phyloP scores from a whole-genome alignment of 805 yeast genomes.

The Pichia gijzeniarum region DNA sequence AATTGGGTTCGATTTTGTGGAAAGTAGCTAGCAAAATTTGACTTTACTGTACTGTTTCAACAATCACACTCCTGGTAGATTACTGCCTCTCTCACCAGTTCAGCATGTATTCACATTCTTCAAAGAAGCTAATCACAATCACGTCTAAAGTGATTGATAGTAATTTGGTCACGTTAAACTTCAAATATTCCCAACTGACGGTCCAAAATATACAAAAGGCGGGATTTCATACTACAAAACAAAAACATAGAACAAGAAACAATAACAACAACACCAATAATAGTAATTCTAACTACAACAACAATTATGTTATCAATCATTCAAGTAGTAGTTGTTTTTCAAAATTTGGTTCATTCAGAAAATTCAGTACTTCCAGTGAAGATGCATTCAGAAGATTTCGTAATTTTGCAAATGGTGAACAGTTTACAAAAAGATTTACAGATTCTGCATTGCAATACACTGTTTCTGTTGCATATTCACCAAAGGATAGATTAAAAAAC shows the following conservation, averaged over 20 bases:
- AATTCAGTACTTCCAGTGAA: constrained; percentile 10
- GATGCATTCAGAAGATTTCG: constrained; percentile 23
- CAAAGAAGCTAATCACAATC: constrained; percentile 3
- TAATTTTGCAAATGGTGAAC: constrained; percentile 25
- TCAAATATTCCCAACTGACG: constrained; percentile 2
- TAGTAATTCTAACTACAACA: not conserved
- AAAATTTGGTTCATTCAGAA: constrained; percentile 12
- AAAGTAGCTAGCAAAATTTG: too few relatives aligned
- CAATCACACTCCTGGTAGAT: not conserved
- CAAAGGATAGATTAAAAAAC: constrained; percentile 54
- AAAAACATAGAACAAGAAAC: constrained; percentile 9
- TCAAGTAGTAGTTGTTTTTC: constrained; percentile 1
- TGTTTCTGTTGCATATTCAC: constrained; percentile 65
- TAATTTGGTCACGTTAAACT: not conserved
- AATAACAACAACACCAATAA: not conserved
- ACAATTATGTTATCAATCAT: not conserved
- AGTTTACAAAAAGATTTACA: constrained; percentile 22
- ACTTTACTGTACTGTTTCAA: too few relatives aligned
- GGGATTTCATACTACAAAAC: constrained; percentile 6
- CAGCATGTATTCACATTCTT: constrained; percentile 8
- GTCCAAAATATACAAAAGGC: constrained; percentile 3
- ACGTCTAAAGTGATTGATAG: constrained; percentile 5
- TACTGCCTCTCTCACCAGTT: not conserved
- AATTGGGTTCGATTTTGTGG: too few relatives aligned
- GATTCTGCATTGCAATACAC: constrained; percentile 37